A percentile compares a stretch with the other conserved stretches of the same genome.
Evolutionary conservation across 2,329 filamentous ascomycete genomes (phyloP).

Genomic region (Talaromyces sp.): DNA sequence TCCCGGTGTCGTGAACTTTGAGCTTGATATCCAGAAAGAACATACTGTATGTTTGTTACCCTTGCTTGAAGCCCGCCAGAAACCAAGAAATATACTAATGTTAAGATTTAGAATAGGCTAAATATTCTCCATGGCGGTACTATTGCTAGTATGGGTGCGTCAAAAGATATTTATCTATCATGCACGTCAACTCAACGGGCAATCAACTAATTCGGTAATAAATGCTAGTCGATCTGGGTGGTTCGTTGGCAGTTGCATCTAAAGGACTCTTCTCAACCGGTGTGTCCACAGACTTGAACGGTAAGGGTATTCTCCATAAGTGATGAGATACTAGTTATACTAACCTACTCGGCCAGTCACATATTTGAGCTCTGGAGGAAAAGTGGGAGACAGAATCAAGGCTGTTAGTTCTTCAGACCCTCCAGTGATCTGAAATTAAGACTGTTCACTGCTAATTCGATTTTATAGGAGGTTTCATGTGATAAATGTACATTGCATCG

Average conservation of each 20-base stretch:
- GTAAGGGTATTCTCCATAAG: slow-evolving; percentile 30
- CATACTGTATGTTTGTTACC: slow-evolving; percentile 53
- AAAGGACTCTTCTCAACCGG: slow-evolving; percentile 63
- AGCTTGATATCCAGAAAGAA: slow-evolving; percentile 62
- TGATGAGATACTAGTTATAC: not conserved
- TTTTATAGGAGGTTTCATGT: slow-evolving; percentile 54
- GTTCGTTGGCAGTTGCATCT: slow-evolving; percentile 64
- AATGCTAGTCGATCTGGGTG: slow-evolving; percentile 59
- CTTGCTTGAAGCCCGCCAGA: too few relatives aligned
- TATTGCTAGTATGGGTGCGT: slow-evolving; percentile 58
- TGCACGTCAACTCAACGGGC: not conserved
- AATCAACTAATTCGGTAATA: not conserved
- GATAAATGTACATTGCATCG: slow-evolving; percentile 56
- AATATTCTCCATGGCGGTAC: slow-evolving; percentile 66
- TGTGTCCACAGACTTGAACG: slow-evolving; percentile 64
- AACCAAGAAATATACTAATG: not conserved
- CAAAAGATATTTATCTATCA: not conserved
- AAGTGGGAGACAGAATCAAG: slow-evolving; percentile 58
- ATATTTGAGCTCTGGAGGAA: slow-evolving; percentile 62
- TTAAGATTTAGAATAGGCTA: slow-evolving; percentile 54
- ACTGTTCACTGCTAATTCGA: slow-evolving; percentile 21
- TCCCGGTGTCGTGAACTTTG: slow-evolving; percentile 62
- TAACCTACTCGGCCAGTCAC: slow-evolving; percentile 47
- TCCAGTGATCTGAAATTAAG: not conserved
- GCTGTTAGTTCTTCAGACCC: slow-evolving; percentile 40